Evolutionary conservation across 2,329 filamentous ascomycete species (phyloP), one percentile per base, ranked within the genome.

Genomic region (Massarina eburnea): DNA sequence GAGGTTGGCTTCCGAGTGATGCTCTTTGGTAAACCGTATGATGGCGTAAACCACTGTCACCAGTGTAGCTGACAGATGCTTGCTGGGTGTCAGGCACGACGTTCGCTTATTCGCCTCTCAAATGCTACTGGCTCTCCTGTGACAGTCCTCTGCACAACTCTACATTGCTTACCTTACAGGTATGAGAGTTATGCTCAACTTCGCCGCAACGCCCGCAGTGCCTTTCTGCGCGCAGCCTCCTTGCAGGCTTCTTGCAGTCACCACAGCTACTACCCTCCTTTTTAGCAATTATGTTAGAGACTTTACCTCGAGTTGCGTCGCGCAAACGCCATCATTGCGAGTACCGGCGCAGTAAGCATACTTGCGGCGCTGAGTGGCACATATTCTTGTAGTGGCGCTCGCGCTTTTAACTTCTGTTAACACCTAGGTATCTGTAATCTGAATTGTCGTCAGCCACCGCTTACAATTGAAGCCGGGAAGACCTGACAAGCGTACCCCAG

Each of bases 81-180:
- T 24, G 14, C 36, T 39, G 3, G 18, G 21, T 26, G 4, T 21
- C 24, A 14, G 18, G 21, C 36, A 39, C 19, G 22, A 39, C 21
- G 14, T 22, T 26, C 19, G 36, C 36, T 26, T 39, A 20, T 39
- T 39, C 18, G 36, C 36, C 6, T 22, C 36, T n/a, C 36, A 39
- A 18, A 39, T 39, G 9, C 36, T 39, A 14, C 36, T 27, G 19
- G 36, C 36, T 39, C 36, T 39, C 3, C n/a, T 7, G 18, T 39
- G 36, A 39, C 14, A 22, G 18, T n/a, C 14, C 36, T 14, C 14
- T 39, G 18, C 18, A 39, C 18, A 39, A 39, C 4, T 39, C 36
- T 26, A 27, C 10, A 4, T 20, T 39, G 7, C 36, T 27, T 4
- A 20, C 24, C 27, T 30, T n/a, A n/a, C n/a, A n/a, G n/a, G n/a